These are phyloP conservation scores for Mucor saturninus DNA, from an alignment of 371 early-diverging fungal genomes.

Conservation along the genomic window DNA sequence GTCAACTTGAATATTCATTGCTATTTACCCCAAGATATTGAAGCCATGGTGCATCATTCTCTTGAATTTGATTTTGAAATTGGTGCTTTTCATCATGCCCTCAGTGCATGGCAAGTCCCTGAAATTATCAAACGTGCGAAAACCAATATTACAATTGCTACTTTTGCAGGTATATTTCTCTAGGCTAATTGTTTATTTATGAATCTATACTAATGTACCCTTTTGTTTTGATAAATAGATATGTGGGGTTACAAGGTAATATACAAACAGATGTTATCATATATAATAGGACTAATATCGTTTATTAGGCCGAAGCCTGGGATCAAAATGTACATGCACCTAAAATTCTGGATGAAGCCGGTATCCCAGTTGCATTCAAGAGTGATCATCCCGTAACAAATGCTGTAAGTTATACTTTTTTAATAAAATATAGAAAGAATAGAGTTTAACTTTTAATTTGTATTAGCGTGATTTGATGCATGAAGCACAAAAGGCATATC, in stretches of 20 bases:
- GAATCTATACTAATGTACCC: background rate
- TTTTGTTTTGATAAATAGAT: slow-evolving; percentile 28
- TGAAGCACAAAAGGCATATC: slow-evolving; percentile 80
- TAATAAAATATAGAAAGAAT: background rate
- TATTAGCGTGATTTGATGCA: slow-evolving; percentile 66
- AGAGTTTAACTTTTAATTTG: background rate
- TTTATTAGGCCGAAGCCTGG: slow-evolving; percentile 67
- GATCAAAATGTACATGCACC: slow-evolving; percentile 69
- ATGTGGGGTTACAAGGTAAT: slow-evolving; percentile 62
- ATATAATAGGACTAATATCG: background rate
- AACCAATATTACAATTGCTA: slow-evolving; percentile 71
- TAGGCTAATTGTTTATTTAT: background rate
- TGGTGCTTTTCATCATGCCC: slow-evolving; percentile 72
- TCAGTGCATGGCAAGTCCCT: slow-evolving; percentile 67
- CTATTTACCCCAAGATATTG: slow-evolving; percentile 57
- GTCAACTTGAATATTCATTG: slow-evolving; percentile 66
- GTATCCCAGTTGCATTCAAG: slow-evolving; percentile 82
- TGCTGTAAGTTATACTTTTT: slow-evolving; percentile 44
- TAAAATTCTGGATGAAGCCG: slow-evolving; percentile 68
- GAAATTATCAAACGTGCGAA: slow-evolving; percentile 57
- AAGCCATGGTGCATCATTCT: slow-evolving; percentile 65
- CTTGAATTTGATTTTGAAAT: slow-evolving; percentile 69
- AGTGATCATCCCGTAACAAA: slow-evolving; percentile 84
- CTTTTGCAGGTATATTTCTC: slow-evolving; percentile 66
- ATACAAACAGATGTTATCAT: background rate